Base-by-base conservation (phyloP, 2,329 filamentous ascomycete species). In the Alternaria sp. region DNA sequence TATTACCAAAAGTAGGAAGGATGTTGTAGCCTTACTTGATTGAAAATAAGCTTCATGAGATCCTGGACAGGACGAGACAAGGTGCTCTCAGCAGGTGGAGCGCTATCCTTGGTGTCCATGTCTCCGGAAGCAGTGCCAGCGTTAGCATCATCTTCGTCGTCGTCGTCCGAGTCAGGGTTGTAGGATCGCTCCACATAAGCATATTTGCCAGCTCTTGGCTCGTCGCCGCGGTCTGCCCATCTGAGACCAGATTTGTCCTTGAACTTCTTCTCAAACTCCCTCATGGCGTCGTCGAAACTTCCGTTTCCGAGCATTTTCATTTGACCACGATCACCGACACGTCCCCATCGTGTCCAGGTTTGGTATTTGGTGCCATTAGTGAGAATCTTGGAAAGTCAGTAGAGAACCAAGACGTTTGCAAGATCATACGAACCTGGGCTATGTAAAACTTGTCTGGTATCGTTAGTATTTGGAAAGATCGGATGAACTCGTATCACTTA, bases 1-100 rank as follows among this genome's bases (percentile, higher is more conserved):
- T 36, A 0, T 16, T 16, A 36, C 32, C 12, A 12, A 36, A 36
- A 36, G 32, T 36, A 14, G 32, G 32, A 36, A 11, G 32, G 12
- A 9, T 16, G 12, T 2, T 36, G 32, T 16, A n/a, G 20, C 26
- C 44, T 56, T 59, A 59, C 57, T 39, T 87, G 84, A 75, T 96
- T 94, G 83, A 96, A 96, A 61, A 97, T 96, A 65, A 96, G 86
- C 61, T 88, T 81, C 84, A 96, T 89, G 20, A 96, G 81, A 8
- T 87, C 80, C 72, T 93, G 88, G 3, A 92, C 82, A 0, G 88
- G 82, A 12, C 79, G 75, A 0, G 84, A 78, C 2, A 94, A 83
- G 3, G 84, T 87, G 74, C 87, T 90, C 12, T 74, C 65, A 11
- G 68, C 64, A 20, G 24, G 44, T 20, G 61, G 67, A 8, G 77